Evolutionary conservation across 495 filamentous ascomycete genomes (phyloP).

Genomic region (Aspergillus nidulans): DNA sequence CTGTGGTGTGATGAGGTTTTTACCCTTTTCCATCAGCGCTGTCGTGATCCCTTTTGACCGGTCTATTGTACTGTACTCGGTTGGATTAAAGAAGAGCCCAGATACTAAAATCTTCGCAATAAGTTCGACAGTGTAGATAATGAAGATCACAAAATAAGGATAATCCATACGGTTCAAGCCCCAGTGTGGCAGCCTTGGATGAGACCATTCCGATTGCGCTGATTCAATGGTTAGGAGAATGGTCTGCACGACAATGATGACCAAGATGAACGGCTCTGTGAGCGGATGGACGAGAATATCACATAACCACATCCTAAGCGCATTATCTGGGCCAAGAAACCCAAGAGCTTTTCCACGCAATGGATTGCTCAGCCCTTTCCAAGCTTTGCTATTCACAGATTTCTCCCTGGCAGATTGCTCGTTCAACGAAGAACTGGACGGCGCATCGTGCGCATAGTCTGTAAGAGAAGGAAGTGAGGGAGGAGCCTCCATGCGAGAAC

Average conservation of each 20-base stretch:
- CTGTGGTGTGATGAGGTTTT: conserved; percentile 72
- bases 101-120: conserved; percentile 82
- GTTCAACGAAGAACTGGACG: conserved; percentile 35
- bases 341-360: conserved; percentile 83
- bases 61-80: conserved; percentile 77
- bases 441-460: conserved; percentile 53
- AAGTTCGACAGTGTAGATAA: conserved; percentile 87
- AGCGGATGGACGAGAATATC: conserved; percentile 84
- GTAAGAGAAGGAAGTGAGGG: conserved; percentile 54
- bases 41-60: conserved; percentile 65
- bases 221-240: conserved; percentile 81
- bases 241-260: conserved; percentile 85
- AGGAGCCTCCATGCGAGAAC: conserved; percentile 48
- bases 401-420: conserved; percentile 25
- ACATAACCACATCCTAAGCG: conserved; percentile 68
- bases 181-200: conserved; percentile 54
- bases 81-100: conserved; percentile 81
- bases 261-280: conserved; percentile 80
- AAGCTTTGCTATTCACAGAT: conserved; percentile 39
- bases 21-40: conserved; percentile 69
- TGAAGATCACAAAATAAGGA: conserved; percentile 75
- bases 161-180: conserved; percentile 68
- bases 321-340: conserved; percentile 73
- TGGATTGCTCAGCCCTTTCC: conserved; percentile 65
- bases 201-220: conserved; percentile 57